These are phyloP conservation scores for Nemania abortiva DNA, from an alignment of 2,329 filamentous ascomycete species.

Conservation along the genomic window DNA sequence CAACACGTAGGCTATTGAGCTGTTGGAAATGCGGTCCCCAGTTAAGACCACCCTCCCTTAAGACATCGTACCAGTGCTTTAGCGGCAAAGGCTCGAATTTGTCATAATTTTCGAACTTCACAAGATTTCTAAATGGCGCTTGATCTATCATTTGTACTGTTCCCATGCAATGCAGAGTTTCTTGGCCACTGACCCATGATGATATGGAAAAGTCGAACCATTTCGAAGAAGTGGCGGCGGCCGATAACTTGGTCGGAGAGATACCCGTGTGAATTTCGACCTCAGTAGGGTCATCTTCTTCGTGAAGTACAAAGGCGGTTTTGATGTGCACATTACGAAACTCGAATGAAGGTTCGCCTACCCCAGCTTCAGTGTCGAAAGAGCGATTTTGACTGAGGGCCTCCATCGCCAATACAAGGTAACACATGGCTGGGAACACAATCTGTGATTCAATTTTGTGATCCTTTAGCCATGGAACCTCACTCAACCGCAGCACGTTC, in stretches of 20 bases:
- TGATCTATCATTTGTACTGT: slow-evolving; percentile 27
- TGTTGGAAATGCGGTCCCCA: no score
- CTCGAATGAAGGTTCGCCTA: background rate
- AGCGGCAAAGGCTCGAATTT: no score
- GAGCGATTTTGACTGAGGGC: background rate
- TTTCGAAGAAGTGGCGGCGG: slow-evolving; percentile 9
- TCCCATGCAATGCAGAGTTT: slow-evolving; percentile 38
- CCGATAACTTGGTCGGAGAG: slow-evolving; percentile 16
- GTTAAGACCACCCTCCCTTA: no score
- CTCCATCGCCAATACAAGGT: slow-evolving; percentile 3
- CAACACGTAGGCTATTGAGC: no score
- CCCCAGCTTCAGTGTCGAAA: background rate
- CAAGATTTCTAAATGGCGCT: no score
- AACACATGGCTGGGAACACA: background rate
- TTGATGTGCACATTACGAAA: slow-evolving; percentile 2
- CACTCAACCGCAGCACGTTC: background rate
- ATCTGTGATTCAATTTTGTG: background rate
- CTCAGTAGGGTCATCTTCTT: slow-evolving; percentile 2
- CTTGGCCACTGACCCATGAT: slow-evolving; percentile 22
- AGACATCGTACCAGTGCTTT: no score
- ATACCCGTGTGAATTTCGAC: slow-evolving; percentile 36
- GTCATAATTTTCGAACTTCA: no score
- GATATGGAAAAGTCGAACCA: slow-evolving; percentile 40
- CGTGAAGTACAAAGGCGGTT: background rate
- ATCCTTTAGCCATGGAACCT: slow-evolving; percentile 13